A percentile compares a stretch with the other conserved stretches of the same genome.
These are phyloP conservation scores for Trypanosoma scelopori DNA, from an alignment of 208 protist genomes.

Conservation along the genomic window DNA sequence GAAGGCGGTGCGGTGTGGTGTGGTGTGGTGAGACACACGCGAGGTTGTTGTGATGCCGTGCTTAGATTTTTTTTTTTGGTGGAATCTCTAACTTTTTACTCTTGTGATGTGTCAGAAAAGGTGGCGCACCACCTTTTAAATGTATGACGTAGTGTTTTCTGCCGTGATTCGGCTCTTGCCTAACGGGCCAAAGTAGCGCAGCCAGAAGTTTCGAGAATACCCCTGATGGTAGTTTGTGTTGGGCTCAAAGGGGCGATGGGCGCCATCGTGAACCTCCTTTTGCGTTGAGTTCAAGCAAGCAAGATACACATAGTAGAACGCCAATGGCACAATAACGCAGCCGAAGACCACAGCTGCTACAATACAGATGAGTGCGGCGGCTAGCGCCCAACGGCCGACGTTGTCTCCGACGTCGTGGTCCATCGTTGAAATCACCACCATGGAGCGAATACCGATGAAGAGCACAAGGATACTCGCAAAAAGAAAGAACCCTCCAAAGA, in stretches of 20 bases:
- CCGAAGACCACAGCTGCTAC: conserved; percentile 11
- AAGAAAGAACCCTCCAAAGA: conserved; percentile 79
- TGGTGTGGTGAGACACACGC: too few relatives aligned
- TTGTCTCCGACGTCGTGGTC: conserved; percentile 13
- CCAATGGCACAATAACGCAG: conserved; percentile 37
- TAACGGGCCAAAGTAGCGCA: conserved; percentile 51
- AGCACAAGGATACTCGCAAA: conserved; percentile 35
- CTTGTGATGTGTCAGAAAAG: too few relatives aligned
- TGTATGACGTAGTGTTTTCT: conserved; percentile 13
- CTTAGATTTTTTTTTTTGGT: too few relatives aligned
- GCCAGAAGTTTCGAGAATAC: conserved; percentile 34
- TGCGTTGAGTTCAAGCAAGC: conserved; percentile 45
- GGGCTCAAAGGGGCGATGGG: conserved; percentile 15
- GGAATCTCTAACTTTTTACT: too few relatives aligned
- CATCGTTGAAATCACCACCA: conserved; percentile 29
- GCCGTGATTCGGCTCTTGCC: conserved; percentile 37
- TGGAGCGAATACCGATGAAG: conserved; percentile 48
- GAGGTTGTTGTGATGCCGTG: too few relatives aligned
- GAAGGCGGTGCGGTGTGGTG: too few relatives aligned
- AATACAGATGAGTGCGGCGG: conserved; percentile 10
- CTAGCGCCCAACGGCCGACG: conserved; percentile 29
- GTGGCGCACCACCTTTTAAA: neutral
- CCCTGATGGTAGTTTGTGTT: conserved; percentile 34
- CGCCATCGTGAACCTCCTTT: conserved; percentile 32
- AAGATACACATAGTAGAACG: conserved; percentile 45